phyloP scores from a whole-genome alignment of 2,329 filamentous ascomycete genomes.

The Fusarium citri region DNA sequence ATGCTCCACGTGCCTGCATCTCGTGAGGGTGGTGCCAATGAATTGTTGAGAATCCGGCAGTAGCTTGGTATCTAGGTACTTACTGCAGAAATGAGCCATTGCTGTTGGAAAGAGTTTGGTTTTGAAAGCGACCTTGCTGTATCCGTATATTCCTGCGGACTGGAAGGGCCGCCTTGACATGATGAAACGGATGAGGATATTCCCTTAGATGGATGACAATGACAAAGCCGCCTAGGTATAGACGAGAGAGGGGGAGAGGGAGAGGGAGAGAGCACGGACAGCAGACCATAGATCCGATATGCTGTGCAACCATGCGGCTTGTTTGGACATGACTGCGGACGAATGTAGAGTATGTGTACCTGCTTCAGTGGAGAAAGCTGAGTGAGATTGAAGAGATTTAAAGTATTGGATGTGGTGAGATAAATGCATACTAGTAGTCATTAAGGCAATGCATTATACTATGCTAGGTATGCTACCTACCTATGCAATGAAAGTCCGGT shows the following conservation, averaged over 20 bases:
- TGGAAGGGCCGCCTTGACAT: constrained; percentile 10
- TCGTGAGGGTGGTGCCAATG: constrained; percentile 33
- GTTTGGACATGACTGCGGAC: constrained; percentile 22
- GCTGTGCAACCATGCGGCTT: constrained; percentile 25
- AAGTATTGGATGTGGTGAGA: constrained; percentile 11
- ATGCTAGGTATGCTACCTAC: too few relatives aligned
- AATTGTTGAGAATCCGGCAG: constrained; percentile 9
- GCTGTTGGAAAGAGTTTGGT: constrained; percentile 17
- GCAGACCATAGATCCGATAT: constrained; percentile 4
- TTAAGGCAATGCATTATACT: not conserved
- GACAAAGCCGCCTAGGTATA: constrained; percentile 9
- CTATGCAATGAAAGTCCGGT: not conserved
- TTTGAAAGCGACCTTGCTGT: not conserved
- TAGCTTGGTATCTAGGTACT: not conserved
- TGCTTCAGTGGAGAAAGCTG: constrained; percentile 27
- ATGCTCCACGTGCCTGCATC: constrained; percentile 41
- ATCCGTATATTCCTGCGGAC: constrained; percentile 22
- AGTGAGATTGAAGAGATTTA: constrained; percentile 26
- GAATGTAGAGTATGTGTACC: constrained; percentile 13
- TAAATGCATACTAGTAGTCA: constrained; percentile 17
- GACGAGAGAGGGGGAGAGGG: not conserved
- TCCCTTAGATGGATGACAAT: not conserved
- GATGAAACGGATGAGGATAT: not conserved
- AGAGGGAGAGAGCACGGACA: not conserved
- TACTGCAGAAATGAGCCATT: constrained; percentile 18